A percentile compares a stretch with the other conserved stretches of the same genome.
These are phyloP conservation scores for Inga leiocalycina DNA, from an alignment of 306 rosid genomes.

Conservation along the genomic window DNA sequence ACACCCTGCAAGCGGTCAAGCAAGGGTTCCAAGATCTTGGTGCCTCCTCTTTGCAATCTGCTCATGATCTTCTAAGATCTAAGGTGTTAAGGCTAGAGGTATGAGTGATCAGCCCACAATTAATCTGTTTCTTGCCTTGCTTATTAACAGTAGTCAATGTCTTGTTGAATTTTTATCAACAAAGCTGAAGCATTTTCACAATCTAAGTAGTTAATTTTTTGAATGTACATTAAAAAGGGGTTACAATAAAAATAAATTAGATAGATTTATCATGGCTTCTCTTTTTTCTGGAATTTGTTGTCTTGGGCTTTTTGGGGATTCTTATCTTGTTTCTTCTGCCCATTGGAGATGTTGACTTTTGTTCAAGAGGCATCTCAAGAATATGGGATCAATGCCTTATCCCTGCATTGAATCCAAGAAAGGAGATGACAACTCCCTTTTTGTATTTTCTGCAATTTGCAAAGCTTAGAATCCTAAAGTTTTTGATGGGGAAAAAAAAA, in stretches of 20 bases:
- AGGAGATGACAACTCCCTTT: not conserved
- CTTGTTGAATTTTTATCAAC: not conserved
- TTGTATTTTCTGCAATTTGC: constrained; percentile 1
- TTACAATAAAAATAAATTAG: not conserved
- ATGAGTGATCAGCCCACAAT: constrained; percentile 26
- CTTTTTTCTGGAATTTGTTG: not conserved
- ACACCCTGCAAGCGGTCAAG: constrained; percentile 93
- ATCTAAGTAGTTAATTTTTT: not conserved
- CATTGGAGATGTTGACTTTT: not conserved
- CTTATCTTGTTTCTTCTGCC: not conserved
- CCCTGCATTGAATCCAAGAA: not conserved
- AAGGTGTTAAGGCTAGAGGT: constrained; percentile 87
- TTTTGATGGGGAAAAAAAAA: no score
- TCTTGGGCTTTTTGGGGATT: not conserved
- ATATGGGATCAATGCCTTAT: not conserved
- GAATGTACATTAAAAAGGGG: not conserved
- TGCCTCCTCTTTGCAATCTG: constrained; percentile 78
- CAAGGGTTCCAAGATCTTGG: constrained; percentile 99
- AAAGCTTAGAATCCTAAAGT: not conserved
- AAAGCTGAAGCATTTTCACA: constrained; percentile 15
- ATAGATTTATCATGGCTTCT: not conserved
- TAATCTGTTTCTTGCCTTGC: constrained; percentile 11
- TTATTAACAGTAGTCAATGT: not conserved
- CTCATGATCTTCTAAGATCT: constrained; percentile 83
- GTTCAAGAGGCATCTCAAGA: not conserved